A percentile compares a stretch with the other conserved stretches of the same genome.
These are phyloP conservation scores for Aspergillus conjunctus DNA, from an alignment of 495 filamentous ascomycete genomes.

Conservation along the genomic window DNA sequence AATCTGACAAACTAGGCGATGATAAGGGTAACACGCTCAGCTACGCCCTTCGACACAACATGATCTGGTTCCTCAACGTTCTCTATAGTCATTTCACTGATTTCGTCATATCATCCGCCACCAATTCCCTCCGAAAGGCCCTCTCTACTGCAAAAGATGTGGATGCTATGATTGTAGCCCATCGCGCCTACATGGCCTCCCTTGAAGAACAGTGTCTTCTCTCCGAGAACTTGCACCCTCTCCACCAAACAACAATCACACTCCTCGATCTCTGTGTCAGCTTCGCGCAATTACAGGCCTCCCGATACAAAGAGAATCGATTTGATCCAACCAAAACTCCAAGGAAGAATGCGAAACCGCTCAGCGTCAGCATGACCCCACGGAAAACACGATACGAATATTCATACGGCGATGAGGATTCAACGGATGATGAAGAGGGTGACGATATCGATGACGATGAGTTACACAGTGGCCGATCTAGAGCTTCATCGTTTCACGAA, in stretches of 20 bases:
- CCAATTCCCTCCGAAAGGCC: constrained; percentile 49
- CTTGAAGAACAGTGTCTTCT: constrained; percentile 69
- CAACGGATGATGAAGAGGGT: constrained; percentile 28
- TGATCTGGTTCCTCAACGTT: constrained; percentile 78
- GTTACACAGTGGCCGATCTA: background rate
- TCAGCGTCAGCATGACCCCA: constrained; percentile 5
- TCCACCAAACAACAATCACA: constrained; percentile 65
- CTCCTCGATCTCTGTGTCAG: constrained; percentile 60
- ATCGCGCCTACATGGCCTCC: constrained; percentile 61
- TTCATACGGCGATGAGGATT: constrained; percentile 24
- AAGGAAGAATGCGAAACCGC: constrained; percentile 16
- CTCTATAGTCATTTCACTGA: constrained; percentile 75
- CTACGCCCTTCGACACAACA: constrained; percentile 66
- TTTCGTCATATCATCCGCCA: constrained; percentile 65
- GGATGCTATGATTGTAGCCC: constrained; percentile 75
- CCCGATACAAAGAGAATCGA: constrained; percentile 27
- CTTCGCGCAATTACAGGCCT: constrained; percentile 51
- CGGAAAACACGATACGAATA: constrained; percentile 20
- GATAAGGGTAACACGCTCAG: constrained; percentile 47
- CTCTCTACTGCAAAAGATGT: constrained; percentile 69
- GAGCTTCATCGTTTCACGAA: constrained; percentile 27
- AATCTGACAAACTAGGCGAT: constrained; percentile 10
- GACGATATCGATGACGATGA: constrained; percentile 3
- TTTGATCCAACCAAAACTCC: constrained; percentile 23
- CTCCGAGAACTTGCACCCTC: constrained; percentile 60